These are phyloP conservation scores for Pyrenopolyporus hunteri DNA, from an alignment of 495 filamentous ascomycete genomes.

Conservation along the genomic window DNA sequence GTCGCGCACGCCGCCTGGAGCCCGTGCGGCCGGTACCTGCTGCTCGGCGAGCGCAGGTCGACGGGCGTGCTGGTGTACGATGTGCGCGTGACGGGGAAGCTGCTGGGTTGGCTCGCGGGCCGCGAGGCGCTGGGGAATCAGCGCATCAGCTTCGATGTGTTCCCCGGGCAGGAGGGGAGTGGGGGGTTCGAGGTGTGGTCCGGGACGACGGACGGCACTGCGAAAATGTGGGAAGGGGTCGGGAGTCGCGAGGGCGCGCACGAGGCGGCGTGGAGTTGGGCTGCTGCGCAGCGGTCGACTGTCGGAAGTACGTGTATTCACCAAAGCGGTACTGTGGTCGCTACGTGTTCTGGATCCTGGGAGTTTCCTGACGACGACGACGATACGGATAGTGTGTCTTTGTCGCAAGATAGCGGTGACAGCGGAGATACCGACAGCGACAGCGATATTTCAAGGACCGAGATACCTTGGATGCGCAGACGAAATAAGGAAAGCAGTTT, in stretches of 20 bases:
- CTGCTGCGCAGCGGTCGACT: constrained; percentile 62
- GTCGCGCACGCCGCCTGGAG: constrained; percentile 81
- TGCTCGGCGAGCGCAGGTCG: constrained; percentile 83
- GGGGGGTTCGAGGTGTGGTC: constrained; percentile 80
- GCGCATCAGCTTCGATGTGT: constrained; percentile 76
- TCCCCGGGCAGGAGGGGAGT: constrained; percentile 46
- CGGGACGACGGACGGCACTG: constrained; percentile 77
- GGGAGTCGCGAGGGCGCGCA: constrained; percentile 60
- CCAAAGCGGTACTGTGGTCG: constrained; percentile 67
- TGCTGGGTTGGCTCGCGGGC: constrained; percentile 73
- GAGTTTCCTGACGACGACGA: constrained; percentile 41
- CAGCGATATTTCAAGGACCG: constrained; percentile 8
- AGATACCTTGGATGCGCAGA: constrained; percentile 36
- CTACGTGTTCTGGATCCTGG: constrained; percentile 74
- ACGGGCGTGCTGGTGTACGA: constrained; percentile 81
- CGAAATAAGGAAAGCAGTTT: constrained; percentile 61
- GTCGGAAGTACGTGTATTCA: constrained; percentile 72
- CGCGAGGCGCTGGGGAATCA: constrained; percentile 77
- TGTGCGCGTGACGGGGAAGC: constrained; percentile 70
- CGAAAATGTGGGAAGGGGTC: constrained; percentile 76
- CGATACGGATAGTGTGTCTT: background rate
- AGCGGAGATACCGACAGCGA: background rate
- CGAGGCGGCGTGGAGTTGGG: constrained; percentile 63
- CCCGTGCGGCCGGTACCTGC: constrained; percentile 83
- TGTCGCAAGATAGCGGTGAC: constrained; percentile 7